Evolutionary conservation across 106 monocot species (phyloP).

Genomic region (Chionographis japonica): DNA sequence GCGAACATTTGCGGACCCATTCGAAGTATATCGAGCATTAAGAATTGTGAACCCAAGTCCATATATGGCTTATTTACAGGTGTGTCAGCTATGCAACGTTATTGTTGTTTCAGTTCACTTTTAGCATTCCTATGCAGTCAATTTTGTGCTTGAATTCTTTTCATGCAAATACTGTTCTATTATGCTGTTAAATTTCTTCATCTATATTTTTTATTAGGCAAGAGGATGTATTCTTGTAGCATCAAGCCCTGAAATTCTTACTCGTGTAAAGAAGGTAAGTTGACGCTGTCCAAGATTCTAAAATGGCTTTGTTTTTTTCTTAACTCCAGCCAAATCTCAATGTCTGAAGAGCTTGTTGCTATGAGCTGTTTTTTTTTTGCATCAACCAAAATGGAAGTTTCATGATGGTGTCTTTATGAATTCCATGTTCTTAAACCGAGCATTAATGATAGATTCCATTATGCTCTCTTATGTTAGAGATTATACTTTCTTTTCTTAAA

Average conservation of each 20-base stretch:
- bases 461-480: no score
- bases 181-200: neutral
- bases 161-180: neutral
- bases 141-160: neutral
- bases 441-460: no score
- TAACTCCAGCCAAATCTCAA: no score
- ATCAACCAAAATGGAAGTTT: no score
- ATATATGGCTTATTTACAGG: conserved; percentile 93
- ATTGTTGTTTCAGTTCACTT: neutral
- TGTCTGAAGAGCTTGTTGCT: no score
- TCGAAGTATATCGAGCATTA: conserved; percentile 93
- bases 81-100: conserved; percentile 2
- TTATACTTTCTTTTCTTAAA: no score
- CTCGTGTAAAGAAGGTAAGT: conserved; percentile 58
- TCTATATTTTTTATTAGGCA: conserved; percentile 41
- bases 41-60: conserved; percentile 98
- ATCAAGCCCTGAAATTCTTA: conserved; percentile 96
- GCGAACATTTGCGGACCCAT: conserved; percentile 87
- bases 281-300: neutral
- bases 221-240: conserved; percentile 93
- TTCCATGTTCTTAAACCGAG: no score
- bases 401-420: no score
- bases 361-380: no score
- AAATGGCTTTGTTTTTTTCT: no score
- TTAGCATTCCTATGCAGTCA: conserved; percentile 5